Conservation (phyloP, 108 stramenopile genomes). For the Hondaea fermentalgiana region DNA sequence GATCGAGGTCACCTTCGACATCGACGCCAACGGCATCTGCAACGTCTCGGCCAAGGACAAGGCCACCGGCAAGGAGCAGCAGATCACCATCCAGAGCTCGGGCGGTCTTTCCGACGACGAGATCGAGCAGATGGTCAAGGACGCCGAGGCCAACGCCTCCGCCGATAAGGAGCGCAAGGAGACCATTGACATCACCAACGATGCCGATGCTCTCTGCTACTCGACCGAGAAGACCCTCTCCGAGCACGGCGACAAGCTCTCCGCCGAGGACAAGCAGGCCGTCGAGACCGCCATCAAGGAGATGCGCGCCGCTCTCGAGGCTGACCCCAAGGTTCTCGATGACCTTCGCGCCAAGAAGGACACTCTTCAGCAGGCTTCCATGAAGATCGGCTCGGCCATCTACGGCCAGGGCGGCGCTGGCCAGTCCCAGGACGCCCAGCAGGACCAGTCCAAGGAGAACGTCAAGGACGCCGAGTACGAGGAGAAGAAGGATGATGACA, state of each 20-base stretch:
- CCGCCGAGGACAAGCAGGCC: constrained; percentile 78
- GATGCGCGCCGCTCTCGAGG: constrained; percentile 76
- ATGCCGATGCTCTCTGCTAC: constrained; percentile 87
- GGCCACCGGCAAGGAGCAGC: constrained; percentile 97
- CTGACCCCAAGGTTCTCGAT: constrained; percentile 42
- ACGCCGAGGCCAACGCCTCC: constrained; percentile 92
- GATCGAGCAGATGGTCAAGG: constrained; percentile 97
- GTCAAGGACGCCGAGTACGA: constrained; percentile 31
- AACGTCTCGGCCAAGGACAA: constrained; percentile 97
- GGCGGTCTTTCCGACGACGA: constrained; percentile 94
- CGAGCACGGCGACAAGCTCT: constrained; percentile 84
- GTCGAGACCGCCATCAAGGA: constrained; percentile 76
- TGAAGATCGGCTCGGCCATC: constrained; percentile 98
- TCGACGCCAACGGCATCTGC: constrained; percentile 98
- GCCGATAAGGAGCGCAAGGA: constrained; percentile 82
- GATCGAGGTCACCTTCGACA: constrained; percentile 98
- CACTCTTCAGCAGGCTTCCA: constrained; percentile 74
- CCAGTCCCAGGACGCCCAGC: constrained; percentile 65
- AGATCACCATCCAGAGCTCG: constrained; percentile 85
- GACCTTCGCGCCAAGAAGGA: constrained; percentile 77
- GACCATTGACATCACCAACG: constrained; percentile 88
- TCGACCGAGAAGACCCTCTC: constrained; percentile 61
- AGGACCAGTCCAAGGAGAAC: constrained; percentile 57
- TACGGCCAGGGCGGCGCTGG: constrained; percentile 88
- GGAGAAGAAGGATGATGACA: constrained; percentile 24